Evolutionary conservation across 163 green algal genomes (phyloP), one percentile per base, ranked within the genome.

Genomic region (Volvox carteri): DNA sequence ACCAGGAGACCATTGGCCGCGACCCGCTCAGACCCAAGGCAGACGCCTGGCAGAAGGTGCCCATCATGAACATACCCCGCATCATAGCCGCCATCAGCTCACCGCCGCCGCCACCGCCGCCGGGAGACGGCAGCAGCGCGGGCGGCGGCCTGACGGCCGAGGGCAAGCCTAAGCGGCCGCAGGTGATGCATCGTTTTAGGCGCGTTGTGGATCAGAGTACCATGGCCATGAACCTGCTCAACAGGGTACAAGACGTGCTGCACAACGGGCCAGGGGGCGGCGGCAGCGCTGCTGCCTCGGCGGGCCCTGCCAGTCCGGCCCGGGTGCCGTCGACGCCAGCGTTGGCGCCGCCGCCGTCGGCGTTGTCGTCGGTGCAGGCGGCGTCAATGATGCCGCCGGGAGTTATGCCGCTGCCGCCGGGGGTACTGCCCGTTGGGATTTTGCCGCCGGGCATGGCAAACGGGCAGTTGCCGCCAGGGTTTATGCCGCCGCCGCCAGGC

Each of bases 31-130:
- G 81, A 2, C 81, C 81, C 46, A 79, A 80, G 81, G 33, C 81
- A n/a, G 85, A 93, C 58, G 72, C 72, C 42, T 91, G 76, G 78
- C 33, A 88, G 19, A 58, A 81, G 14, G 78, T 93, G n/a, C 90
- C 90, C 44, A 86, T 93, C 50, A 93, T 93, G 90, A 81, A 91
- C 81, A 90, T 93, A 19, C 90, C 90, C 16, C 81, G 86, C 44
- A 91, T 93, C 86, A 93, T 93, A 67, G 90, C 90, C 28, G 90
- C 90, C 25, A 93, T 93, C 56, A 84, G 48, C 60, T 89, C 70
- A 37, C 86, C 90, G 30, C 90, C 90, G 56, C 81, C 90, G 23
- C 77, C 90, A 37, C 87, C 81, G 48, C 62, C 62, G 23, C n/a
- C 72, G 48, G 65, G 60, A 21, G 39, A 23, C 58, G 42, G 42